These are phyloP conservation scores for Russula sp. DNA, from an alignment of 768 basidiomycete genomes.

Conservation along the genomic window DNA sequence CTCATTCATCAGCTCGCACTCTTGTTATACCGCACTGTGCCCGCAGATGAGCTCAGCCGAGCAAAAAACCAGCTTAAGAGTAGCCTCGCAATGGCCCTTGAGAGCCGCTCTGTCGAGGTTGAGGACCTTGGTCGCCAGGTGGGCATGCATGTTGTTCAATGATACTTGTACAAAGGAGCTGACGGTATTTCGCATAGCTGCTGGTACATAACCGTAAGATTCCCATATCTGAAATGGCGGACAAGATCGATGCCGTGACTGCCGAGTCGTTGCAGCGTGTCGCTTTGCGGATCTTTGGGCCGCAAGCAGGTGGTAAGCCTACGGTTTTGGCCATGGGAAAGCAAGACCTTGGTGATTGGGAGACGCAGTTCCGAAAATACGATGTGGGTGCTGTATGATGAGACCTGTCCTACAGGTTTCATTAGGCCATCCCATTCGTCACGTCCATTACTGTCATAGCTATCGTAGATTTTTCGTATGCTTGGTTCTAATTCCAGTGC, in stretches of 20 bases:
- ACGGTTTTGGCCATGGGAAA: constrained; percentile 82
- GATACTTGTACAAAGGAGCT: background rate
- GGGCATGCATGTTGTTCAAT: constrained; percentile 13
- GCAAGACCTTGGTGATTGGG: constrained; percentile 66
- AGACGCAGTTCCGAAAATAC: constrained; percentile 58
- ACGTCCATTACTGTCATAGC: background rate
- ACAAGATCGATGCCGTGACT: constrained; percentile 71
- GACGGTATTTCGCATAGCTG: constrained; percentile 38
- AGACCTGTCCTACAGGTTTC: background rate
- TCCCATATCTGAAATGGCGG: constrained; percentile 85
- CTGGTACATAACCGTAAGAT: constrained; percentile 84
- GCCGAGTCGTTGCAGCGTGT: constrained; percentile 65
- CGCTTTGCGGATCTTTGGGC: constrained; percentile 67
- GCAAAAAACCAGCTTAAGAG: constrained; percentile 96
- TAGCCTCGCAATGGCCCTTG: constrained; percentile 89
- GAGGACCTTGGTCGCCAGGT: constrained; percentile 91
- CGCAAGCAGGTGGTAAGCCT: constrained; percentile 51
- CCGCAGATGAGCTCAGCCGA: constrained; percentile 62
- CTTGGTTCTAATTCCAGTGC: background rate
- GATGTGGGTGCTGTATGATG: constrained; percentile 38
- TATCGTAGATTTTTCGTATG: background rate
- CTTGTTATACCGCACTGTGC: constrained; percentile 62
- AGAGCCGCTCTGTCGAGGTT: constrained; percentile 77
- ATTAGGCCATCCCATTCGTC: background rate
- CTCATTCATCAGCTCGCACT: constrained; percentile 83